Evolutionary conservation across 306 rosid species (phyloP), one percentile per base, ranked within the genome.

Genomic region (Pterocarpus santalinus): DNA sequence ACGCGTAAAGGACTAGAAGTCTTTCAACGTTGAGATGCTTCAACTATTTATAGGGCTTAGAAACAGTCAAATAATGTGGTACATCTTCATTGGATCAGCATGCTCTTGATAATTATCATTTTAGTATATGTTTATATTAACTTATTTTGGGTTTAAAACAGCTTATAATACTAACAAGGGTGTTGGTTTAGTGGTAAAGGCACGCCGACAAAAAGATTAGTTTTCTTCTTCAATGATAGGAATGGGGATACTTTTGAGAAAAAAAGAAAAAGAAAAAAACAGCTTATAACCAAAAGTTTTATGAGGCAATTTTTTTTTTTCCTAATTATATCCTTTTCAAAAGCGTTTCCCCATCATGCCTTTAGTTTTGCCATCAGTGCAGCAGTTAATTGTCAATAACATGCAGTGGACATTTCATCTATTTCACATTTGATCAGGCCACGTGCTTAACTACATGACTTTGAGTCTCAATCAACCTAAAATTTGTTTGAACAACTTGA

Each of bases 391-490:
- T 11, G 55, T 57, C 22, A 7, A 17, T 57, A 32, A 22, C 35
- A 5, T 2, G 28, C 1, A 3, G 67, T 56, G 66, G 15, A 56
- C 38, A 57, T 43, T 60, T 58, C 69, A 60, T 44, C 7, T 3
- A 12, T 44, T 33, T 61, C 61, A 61, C 11, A 38, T 41, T 74
- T 44, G 43, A 67, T 41, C n/a, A 58, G 3, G 16, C 34, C 4
- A 12, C 39, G 56, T 38, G 57, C 15, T 41, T 22, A 14, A 13
- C 41, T 4, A 7, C 9, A 34, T 15, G 30, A 47, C 12, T 76
- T 33, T 76, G 16, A 76, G 63, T 63, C 51, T 76, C 63, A 47
- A 63, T 76, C 62, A 76, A 76, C 5, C 51, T 47, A 16, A 32
- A 8, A 7, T 4, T 28, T 38, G 8, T 32, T 35, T 5, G 9